Base-by-base conservation (phyloP, 2,329 filamentous ascomycete species). In the Sordariomycetes sp. region DNA sequence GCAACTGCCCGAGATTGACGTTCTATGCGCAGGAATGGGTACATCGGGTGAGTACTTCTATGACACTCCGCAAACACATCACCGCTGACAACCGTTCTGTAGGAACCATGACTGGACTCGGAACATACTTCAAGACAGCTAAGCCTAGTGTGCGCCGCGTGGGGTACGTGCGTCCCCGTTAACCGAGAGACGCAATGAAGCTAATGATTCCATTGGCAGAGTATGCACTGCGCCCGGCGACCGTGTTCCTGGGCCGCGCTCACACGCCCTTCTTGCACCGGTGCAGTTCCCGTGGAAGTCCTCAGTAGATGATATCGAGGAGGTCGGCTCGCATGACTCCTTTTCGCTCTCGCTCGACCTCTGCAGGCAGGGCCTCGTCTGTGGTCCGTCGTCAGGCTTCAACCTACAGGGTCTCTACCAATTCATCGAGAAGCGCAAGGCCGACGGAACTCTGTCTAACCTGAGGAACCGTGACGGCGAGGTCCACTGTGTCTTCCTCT, bases 371-470 rank as follows among this genome's bases (percentile, higher is more conserved):
- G 81, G 82, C 0, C 65, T 85, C 7, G 71, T 85, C 7, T 81
- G 77, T 48, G 82, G 82, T 0, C 82, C 82, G 0, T 83, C 80
- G 0, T 84, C 80, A 0, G 81, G 82, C 0, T 79, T 82, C 62
- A 81, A 79, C 56, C 67, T 85, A 1, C 62, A 74, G 57, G 79
- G 81, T 12, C 64, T 79, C 2, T 74, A 73, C 60, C 71, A 79
- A 50, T 74, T 76, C 61, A 63, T 83, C 1, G 70, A 74, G 55
- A 77, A 74, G 59, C 69, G 69, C 17, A 81, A 80, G 61, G 62
- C 64, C 0, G 70, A 69, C 0, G 75, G 73, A 0, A 74, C 68
- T 0, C 65, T 82, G 13, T 39, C 64, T 1, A 68, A 75, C 10
- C 65, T 82, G 1, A 69, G 72, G 0, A 74, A 72, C 0, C 64